Percentiles rank a stretch among this genome's conserved stretches.
phyloP scores from a whole-genome alignment of 306 rosid genomes.

The Malus sieversii region DNA sequence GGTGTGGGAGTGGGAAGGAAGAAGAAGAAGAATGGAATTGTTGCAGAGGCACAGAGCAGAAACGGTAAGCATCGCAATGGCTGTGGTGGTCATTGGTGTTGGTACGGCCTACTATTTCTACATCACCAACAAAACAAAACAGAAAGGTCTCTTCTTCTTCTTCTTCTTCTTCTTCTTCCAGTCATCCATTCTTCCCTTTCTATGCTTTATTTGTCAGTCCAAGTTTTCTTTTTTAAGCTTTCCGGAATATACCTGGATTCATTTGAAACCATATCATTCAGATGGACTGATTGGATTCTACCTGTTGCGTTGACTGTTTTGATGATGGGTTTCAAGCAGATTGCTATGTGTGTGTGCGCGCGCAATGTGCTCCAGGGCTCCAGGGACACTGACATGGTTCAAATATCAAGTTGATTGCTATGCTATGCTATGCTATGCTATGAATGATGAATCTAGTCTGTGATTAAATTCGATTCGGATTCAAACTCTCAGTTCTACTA shows the following conservation, averaged over 20 bases:
- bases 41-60: slow-evolving; percentile 37
- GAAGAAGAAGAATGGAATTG: slow-evolving; percentile 19
- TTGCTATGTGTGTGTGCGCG: too few relatives aligned
- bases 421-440: too few relatives aligned
- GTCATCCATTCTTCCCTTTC: neutral
- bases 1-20: neutral
- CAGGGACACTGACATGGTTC: neutral
- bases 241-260: too few relatives aligned
- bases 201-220: neutral
- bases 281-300: too few relatives aligned
- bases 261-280: too few relatives aligned
- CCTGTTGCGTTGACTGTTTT: too few relatives aligned
- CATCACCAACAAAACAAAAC: slow-evolving; percentile 40
- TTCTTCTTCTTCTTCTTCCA: neutral
- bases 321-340: too few relatives aligned
- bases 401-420: neutral
- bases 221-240: too few relatives aligned
- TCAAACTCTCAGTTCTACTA: too few relatives aligned
- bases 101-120: slow-evolving; percentile 55
- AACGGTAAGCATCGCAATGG: slow-evolving; percentile 40
- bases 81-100: slow-evolving; percentile 43
- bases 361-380: neutral
- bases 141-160: slow-evolving; percentile 26
- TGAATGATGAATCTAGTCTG: too few relatives aligned
- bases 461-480: too few relatives aligned